A percentile compares a stretch with the other conserved stretches of the same genome.
phyloP scores from a whole-genome alignment of 306 rosid species.

The Arachis stenosperma region DNA sequence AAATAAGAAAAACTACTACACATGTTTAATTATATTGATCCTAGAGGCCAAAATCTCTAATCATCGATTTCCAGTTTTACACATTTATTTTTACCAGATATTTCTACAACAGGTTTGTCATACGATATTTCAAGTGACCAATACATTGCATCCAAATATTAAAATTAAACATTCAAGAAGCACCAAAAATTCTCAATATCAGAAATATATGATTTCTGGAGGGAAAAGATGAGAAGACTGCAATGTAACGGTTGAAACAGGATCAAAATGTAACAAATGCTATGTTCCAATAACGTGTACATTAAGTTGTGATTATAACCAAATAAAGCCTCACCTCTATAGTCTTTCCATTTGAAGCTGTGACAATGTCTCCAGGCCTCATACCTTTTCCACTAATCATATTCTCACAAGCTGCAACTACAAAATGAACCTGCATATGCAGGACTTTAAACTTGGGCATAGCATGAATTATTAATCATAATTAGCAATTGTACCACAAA shows the following conservation, averaged over 20 bases:
- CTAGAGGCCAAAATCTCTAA: constrained; percentile 15
- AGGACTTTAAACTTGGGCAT: constrained; percentile 4
- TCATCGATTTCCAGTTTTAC: constrained; percentile 3
- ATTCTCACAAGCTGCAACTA: constrained; percentile 99
- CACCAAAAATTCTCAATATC: constrained; percentile 14
- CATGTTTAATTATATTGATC: constrained; percentile 18
- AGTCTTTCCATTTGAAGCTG: constrained; percentile 99
- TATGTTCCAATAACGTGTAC: constrained; percentile 12
- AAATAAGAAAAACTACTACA: constrained; percentile 6
- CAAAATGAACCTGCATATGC: constrained; percentile 84
- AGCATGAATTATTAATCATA: not conserved
- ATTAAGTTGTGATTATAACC: constrained; percentile 12
- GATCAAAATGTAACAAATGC: constrained; percentile 24
- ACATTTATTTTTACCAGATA: constrained; percentile 14
- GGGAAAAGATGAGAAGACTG: not conserved
- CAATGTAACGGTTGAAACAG: constrained; percentile 3
- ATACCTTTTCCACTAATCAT: constrained; percentile 99
- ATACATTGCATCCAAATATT: constrained; percentile 31
- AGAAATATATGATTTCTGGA: not conserved
- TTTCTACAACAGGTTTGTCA: constrained; percentile 5
- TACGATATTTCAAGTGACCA: not conserved
- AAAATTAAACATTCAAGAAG: constrained; percentile 31
- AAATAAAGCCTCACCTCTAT: constrained; percentile 69
- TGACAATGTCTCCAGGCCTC: constrained; percentile 97
- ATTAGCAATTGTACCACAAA: constrained; percentile 23